Evolutionary conservation across 495 filamentous ascomycete species (phyloP).

Genomic region (Podospora anserina): DNA sequence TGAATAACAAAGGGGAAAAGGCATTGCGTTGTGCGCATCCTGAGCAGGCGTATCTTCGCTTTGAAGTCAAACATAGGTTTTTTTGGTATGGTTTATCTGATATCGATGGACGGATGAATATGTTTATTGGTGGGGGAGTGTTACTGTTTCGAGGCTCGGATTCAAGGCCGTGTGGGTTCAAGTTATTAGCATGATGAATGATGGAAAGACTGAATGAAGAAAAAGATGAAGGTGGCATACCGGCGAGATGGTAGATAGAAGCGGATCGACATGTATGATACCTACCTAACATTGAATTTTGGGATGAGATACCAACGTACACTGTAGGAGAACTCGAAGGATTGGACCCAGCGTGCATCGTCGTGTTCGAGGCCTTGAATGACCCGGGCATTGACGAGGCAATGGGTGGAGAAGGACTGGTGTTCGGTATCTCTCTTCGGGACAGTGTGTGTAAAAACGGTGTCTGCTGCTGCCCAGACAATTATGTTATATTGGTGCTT

Average conservation of each 20-base stretch:
- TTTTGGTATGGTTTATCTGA: not conserved
- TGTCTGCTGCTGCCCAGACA: no score
- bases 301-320: not conserved
- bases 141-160: not conserved
- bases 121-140: not conserved
- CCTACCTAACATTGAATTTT: not conserved
- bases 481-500: no score
- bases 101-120: not conserved
- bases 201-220: not conserved
- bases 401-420: no score
- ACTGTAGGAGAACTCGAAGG: not conserved
- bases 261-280: not conserved
- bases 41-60: not conserved
- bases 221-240: not conserved
- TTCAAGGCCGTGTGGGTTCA: not conserved
- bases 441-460: no score
- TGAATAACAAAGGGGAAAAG: not conserved
- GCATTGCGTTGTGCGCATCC: not conserved
- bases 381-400: no score
- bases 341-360: no score
- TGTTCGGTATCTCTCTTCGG: no score
- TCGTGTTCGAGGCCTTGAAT: no score
- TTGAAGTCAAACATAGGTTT: not conserved
- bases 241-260: not conserved
- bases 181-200: not conserved